Percentiles rank a stretch among this genome's conserved stretches.
Evolutionary conservation across 192 early-diverging fungal genomes (phyloP).

Genomic region (Chytriomyces hyalinus): DNA sequence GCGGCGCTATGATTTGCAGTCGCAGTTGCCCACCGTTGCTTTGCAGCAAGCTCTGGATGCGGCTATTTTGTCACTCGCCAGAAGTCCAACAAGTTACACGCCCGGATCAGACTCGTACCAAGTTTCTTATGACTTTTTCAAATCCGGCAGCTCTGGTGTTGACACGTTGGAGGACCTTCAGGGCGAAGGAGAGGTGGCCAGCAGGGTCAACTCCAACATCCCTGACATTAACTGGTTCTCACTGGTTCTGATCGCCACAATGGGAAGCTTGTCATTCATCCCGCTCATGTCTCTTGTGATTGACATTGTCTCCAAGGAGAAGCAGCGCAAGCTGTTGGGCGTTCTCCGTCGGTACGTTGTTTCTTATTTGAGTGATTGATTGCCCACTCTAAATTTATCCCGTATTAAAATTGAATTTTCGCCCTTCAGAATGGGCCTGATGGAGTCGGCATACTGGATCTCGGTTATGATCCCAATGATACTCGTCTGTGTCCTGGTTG

Average conservation of each 20-base stretch:
- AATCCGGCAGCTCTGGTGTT: background rate
- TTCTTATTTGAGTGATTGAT: background rate
- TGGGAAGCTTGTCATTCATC: slow-evolving; percentile 19
- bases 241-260: slow-evolving; percentile 14
- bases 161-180: slow-evolving; percentile 2
- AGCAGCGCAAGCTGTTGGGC: slow-evolving; percentile 32
- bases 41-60: slow-evolving; percentile 33
- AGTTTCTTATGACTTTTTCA: slow-evolving; percentile 33
- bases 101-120: background rate
- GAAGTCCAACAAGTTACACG: slow-evolving; percentile 5
- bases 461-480: slow-evolving; percentile 26
- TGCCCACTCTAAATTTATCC: background rate
- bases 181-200: background rate
- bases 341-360: slow-evolving; percentile 20
- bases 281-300: slow-evolving; percentile 32
- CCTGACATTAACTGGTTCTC: slow-evolving; percentile 1
- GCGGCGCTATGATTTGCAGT: background rate
- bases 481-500: slow-evolving; percentile 7
- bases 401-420: background rate
- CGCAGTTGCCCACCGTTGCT: background rate
- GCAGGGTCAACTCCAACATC: background rate
- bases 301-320: slow-evolving; percentile 34
- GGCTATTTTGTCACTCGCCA: slow-evolving; percentile 26
- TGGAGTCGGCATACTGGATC: slow-evolving; percentile 33
- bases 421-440: slow-evolving; percentile 27